Conservation (phyloP, 345 rosid genomes). For the Zanthoxylum bungeanum region DNA sequence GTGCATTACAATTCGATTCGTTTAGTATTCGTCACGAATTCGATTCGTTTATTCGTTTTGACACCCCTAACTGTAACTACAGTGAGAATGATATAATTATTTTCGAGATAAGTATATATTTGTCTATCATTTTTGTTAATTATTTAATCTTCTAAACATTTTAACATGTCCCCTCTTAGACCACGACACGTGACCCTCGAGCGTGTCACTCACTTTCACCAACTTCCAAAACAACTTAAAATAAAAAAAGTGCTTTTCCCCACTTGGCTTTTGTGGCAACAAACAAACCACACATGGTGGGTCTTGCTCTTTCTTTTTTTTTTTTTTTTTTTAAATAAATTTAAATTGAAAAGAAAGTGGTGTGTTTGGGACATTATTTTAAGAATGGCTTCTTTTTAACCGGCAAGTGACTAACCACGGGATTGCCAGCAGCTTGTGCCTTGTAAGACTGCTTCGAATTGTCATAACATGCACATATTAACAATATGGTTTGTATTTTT, state of each 20-base stretch:
- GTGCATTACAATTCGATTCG: too few species aligned
- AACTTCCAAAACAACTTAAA: slow-evolving; percentile 9
- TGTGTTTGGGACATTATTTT: not conserved
- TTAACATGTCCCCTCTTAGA: slow-evolving; percentile 3
- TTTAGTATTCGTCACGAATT: too few species aligned
- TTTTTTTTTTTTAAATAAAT: too few species aligned
- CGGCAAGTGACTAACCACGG: slow-evolving; percentile 38
- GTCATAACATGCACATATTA: not conserved
- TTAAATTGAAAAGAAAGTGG: not conserved
- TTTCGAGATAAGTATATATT: too few species aligned
- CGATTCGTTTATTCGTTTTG: too few species aligned
- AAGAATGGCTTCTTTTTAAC: slow-evolving; percentile 36
- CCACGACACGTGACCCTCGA: slow-evolving; percentile 51
- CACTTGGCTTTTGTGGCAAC: not conserved
- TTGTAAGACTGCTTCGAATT: not conserved
- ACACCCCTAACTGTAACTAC: too few species aligned
- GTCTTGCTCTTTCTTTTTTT: not conserved
- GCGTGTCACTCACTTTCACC: slow-evolving; percentile 23
- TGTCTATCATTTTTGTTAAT: too few species aligned
- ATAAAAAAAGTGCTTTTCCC: slow-evolving; percentile 6
- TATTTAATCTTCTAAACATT: too few species aligned
- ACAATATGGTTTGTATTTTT: too few species aligned
- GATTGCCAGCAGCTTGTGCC: slow-evolving; percentile 17
- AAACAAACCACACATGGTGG: not conserved
- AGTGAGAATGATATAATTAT: too few species aligned